phyloP scores from a whole-genome alignment of 148 eudicot species.

The Fagopyrum homotropicum region DNA sequence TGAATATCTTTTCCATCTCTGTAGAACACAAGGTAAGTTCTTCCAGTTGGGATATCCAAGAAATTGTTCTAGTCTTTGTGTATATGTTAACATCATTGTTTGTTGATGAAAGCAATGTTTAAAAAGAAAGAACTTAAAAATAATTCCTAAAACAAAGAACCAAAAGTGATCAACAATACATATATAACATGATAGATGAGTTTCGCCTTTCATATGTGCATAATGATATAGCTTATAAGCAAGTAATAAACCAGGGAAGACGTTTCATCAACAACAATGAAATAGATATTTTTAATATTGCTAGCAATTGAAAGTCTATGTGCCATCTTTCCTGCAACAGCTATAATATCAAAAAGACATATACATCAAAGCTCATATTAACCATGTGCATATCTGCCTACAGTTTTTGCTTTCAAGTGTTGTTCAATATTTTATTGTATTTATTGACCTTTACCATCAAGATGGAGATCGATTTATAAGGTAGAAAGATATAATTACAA shows the following conservation, averaged over 20 bases:
- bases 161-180: background rate
- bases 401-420: too few relatives aligned
- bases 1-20: conserved; percentile 37
- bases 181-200: background rate
- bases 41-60: conserved; percentile 47
- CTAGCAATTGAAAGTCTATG: too few relatives aligned
- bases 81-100: conserved; percentile 12
- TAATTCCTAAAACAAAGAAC: conserved; percentile 56
- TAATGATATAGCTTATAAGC: background rate
- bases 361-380: too few relatives aligned
- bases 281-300: too few relatives aligned
- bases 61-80: conserved; percentile 29
- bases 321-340: too few relatives aligned
- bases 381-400: too few relatives aligned
- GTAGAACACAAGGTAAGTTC: conserved; percentile 35
- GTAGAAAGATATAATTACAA: too few relatives aligned
- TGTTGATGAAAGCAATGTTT: conserved; percentile 24
- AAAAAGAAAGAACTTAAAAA: conserved; percentile 38
- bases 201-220: background rate
- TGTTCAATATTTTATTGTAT: too few relatives aligned
- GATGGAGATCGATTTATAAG: too few relatives aligned
- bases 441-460: too few relatives aligned
- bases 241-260: background rate
- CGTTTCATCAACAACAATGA: background rate
- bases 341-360: too few relatives aligned